Conservation (phyloP, 805 yeast species). For the Lipomyces mesembrius region DNA sequence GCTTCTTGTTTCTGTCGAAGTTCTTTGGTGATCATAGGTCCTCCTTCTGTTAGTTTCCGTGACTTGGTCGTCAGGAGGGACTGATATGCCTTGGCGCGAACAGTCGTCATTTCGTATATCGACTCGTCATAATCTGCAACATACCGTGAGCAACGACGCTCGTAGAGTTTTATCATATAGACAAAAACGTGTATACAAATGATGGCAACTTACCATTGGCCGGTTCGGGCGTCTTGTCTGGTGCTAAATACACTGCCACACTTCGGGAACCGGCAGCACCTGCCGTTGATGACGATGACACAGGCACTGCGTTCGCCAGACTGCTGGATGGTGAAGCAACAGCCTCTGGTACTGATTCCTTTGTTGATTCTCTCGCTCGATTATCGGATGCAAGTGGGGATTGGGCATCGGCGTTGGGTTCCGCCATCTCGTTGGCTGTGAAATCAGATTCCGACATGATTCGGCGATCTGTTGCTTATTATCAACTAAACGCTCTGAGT, state of each 20-base stretch:
- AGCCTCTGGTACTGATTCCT: neutral
- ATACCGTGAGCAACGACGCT: neutral
- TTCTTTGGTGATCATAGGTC: constrained; percentile 52
- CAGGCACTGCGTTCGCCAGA: neutral
- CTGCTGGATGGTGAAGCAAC: neutral
- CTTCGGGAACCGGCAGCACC: neutral
- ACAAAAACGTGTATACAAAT: neutral
- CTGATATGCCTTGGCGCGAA: constrained; percentile 38
- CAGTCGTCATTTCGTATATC: constrained; percentile 37
- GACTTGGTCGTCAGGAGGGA: constrained; percentile 36
- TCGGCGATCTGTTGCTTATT: neutral
- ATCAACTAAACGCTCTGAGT: neutral
- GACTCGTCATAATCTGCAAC: constrained; percentile 34
- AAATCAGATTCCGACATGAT: neutral
- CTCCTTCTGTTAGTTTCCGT: constrained; percentile 38
- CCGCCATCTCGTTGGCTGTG: neutral
- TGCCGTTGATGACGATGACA: neutral
- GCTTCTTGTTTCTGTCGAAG: constrained; percentile 47
- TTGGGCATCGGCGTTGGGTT: neutral
- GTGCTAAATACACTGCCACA: constrained; percentile 20
- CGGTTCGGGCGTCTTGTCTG: constrained; percentile 14
- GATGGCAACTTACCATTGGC: constrained; percentile 11
- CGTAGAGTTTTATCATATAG: neutral
- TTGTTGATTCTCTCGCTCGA: neutral
- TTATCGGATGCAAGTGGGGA: neutral